Evolutionary conservation across 352 stramenopile species (phyloP).

Genomic region (Globisporangium paroecandrum): DNA sequence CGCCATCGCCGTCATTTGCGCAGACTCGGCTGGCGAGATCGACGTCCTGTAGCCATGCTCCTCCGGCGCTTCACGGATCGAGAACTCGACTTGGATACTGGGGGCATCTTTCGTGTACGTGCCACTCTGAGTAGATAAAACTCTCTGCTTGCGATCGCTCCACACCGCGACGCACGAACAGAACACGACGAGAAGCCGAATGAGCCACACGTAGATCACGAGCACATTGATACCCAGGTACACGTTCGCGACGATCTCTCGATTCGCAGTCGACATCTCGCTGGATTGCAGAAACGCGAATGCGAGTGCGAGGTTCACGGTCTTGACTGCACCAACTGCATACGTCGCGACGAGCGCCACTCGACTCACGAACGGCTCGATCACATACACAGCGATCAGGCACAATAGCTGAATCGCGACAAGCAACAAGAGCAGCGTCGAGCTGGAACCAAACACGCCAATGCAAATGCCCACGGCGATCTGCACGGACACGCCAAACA

Average conservation of each 20-base stretch:
- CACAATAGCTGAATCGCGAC: slow-evolving; percentile 33
- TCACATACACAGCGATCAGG: slow-evolving; percentile 24
- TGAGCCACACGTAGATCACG: slow-evolving; percentile 32
- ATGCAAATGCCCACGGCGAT: slow-evolving; percentile 31
- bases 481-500: slow-evolving; percentile 27
- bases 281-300: slow-evolving; percentile 33
- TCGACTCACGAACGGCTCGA: slow-evolving; percentile 31
- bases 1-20: slow-evolving; percentile 23
- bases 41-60: slow-evolving; percentile 10
- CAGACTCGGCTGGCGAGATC: slow-evolving; percentile 28
- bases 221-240: slow-evolving; percentile 28
- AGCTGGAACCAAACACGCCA: slow-evolving; percentile 26
- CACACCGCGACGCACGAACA: slow-evolving; percentile 16
- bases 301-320: slow-evolving; percentile 30
- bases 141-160: slow-evolving; percentile 5
- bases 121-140: not conserved
- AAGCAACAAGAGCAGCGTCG: slow-evolving; percentile 28
- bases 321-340: slow-evolving; percentile 21
- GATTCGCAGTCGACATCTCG: slow-evolving; percentile 14
- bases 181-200: slow-evolving; percentile 26
- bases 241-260: slow-evolving; percentile 22
- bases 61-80: not conserved
- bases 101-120: slow-evolving; percentile 1
- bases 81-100: not conserved
- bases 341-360: slow-evolving; percentile 15